phyloP scores from a whole-genome alignment of 768 basidiomycete species.

The Boletus subcaerulescens region DNA sequence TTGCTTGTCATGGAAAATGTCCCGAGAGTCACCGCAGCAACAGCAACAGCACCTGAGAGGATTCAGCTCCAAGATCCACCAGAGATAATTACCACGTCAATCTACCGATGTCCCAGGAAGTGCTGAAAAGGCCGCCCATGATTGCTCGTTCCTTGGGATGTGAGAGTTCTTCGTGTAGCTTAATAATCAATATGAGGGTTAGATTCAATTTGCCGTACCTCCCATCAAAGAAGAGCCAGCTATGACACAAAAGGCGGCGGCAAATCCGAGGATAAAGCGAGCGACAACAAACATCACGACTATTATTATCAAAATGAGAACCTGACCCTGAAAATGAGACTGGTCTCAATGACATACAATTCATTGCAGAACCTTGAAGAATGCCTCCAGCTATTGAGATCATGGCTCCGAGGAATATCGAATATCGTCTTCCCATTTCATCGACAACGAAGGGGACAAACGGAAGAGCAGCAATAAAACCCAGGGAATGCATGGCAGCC shows the following conservation, averaged over 20 bases:
- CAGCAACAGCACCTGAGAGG: conserved; percentile 22
- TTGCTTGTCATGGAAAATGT: conserved; percentile 57
- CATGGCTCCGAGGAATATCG: conserved; percentile 8
- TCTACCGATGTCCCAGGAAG: conserved; percentile 10
- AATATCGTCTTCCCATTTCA: conserved; percentile 6
- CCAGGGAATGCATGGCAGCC: conserved; percentile 57
- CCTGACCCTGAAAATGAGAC: no score
- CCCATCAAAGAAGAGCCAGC: conserved; percentile 19
- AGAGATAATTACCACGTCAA: not conserved
- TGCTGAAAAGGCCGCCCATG: conserved; percentile 11
- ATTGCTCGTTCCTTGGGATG: conserved; percentile 21
- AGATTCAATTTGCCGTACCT: conserved; percentile 5
- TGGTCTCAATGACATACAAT: conserved; percentile 1
- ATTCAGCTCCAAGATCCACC: not conserved
- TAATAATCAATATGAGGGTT: not conserved
- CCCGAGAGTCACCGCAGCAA: conserved; percentile 55
- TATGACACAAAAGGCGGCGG: not conserved
- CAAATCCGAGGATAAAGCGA: conserved; percentile 2
- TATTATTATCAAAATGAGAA: not conserved
- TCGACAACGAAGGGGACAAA: conserved; percentile 19
- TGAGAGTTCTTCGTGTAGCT: conserved; percentile 13
- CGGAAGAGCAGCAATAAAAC: conserved; percentile 51
- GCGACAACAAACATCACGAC: not conserved
- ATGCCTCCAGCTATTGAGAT: conserved; percentile 5
- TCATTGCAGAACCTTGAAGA: conserved; percentile 10